Percentiles rank a stretch among this genome's conserved stretches.
Evolutionary conservation across 441 rosid genomes (phyloP).

Genomic region (Bocquillonia castaneifolia): DNA sequence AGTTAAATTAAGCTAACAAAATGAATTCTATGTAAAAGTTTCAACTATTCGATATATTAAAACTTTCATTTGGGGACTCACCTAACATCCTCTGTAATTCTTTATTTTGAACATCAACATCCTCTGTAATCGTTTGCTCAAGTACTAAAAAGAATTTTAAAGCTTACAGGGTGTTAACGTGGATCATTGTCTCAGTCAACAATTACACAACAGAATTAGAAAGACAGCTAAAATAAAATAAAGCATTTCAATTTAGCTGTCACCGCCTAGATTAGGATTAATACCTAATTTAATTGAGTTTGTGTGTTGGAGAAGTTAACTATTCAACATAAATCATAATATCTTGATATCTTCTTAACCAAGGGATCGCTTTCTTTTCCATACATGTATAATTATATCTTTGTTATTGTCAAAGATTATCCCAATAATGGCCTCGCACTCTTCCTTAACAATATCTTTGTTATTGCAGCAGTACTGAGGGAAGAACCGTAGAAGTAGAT

Average conservation of each 20-base stretch:
- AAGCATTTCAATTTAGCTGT: neutral
- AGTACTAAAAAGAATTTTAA: neutral
- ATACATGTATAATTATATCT: neutral
- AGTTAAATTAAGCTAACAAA: neutral
- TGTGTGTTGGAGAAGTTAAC: neutral
- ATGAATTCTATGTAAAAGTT: neutral
- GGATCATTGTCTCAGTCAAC: neutral
- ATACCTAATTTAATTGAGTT: neutral
- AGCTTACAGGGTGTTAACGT: neutral
- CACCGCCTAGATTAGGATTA: neutral
- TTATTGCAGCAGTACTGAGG: neutral
- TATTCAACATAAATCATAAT: neutral
- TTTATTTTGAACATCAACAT: no score
- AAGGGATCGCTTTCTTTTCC: neutral
- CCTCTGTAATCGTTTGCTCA: no score
- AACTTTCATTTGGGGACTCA: no score
- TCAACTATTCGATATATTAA: no score
- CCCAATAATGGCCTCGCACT: neutral
- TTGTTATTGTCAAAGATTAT: neutral
- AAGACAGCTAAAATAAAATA: neutral
- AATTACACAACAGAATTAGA: neutral
- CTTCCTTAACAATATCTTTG: constrained; percentile 2
- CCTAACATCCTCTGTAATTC: no score
- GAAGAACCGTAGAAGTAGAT: neutral
- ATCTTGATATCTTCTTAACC: neutral